Base-by-base conservation (phyloP, 2,329 filamentous ascomycete genomes). In the Colletotrichum filicis region DNA sequence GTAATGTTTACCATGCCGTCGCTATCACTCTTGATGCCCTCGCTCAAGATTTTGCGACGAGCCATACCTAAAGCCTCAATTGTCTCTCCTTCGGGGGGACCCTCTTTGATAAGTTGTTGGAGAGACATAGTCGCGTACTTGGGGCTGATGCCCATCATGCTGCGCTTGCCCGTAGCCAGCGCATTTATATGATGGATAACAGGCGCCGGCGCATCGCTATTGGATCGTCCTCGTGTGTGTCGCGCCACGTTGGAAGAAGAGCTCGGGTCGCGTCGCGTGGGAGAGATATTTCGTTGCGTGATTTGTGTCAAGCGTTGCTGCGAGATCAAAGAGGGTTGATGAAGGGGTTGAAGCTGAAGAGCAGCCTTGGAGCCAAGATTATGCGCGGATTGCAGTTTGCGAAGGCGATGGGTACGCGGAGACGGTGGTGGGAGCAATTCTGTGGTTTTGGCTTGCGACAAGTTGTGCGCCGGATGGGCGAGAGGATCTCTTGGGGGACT, bases 101-200 rank as follows among this genome's bases (percentile, higher is more conserved):
- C 95, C 74, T 96, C 94, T 76, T 94, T 91, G 59, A 98, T 87
- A 58, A 97, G 88, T 75, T 91, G 87, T 79, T 97, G 94, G 32
- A 98, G 83, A 26, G 90, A 89, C 78, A 92, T 83, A 70, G 84
- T 82, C n/a, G 86, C 83, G 77, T 80, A 87, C 83, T 80, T 86
- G 79, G 82, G 88, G 77, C 73, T 87, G 66, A 73, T 70, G 16
- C 74, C 73, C 77, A 80, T 77, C 52, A 74, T 75, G n/a, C 80
- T 76, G 46, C 83, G 81, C 72, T 81, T 82, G 75, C 81, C 75
- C 74, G 81, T 78, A 11, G 80, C 79, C 42, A 81, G 77, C 73
- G 81, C 71, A 78, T 80, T 77, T 82, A 81, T 76, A 80, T 83
- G 79, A 75, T 85, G 77, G 77, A 81, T 63, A 72, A 82, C 62